Base-by-base conservation (phyloP, 306 rosid species). In the Inga leiocalycina region DNA sequence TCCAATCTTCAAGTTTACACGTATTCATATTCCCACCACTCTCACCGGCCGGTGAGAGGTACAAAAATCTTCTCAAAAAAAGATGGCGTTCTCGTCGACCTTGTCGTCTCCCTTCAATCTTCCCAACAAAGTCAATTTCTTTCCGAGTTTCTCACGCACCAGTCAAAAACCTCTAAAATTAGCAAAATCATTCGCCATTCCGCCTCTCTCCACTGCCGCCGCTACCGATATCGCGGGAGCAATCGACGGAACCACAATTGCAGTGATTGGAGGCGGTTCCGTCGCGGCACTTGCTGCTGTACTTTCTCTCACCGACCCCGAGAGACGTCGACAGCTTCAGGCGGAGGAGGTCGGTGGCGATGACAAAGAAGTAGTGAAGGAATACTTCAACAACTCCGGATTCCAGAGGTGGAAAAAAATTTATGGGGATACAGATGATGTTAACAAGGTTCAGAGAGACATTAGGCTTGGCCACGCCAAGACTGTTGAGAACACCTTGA, bases 331-430 rank as follows among this genome's bases (percentile, higher is more conserved):
- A 54, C 85, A 76, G 43, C 46, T 82, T 24, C 99, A 96, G 89
- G 98, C 99, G 24, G 96, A 88, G 82, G 99, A 87, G 79, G 97
- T 96, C 1, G 99, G 99, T n/a, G 99, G 99, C 1, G 93, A 68
- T 46, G 98, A 96, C 88, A 96, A 92, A 86, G 97, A 96, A 67
- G 99, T 96, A 27, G 99, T 96, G 74, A 90, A 35, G 88, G 99
- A 96, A 56, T 96, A 96, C 86, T 96, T 96, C 87, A 96, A 96
- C 84, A 96, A 92, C 82, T 67, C 92, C 0, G 99, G 98, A 10
- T 96, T 96, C 86, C 94, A 94, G 88, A 84, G 99, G 68, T 96
- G 99, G 98, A 92, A 87, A 90, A 96, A 96, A 86, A 96, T 96
- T 19, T 96, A 96, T 64, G 97, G 99, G 11, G 97, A 93, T 27